Percentiles rank a stretch among this genome's conserved stretches.
These are phyloP conservation scores for Schizochytrium sp. DNA, from an alignment of 108 stramenopile species.

Conservation along the genomic window DNA sequence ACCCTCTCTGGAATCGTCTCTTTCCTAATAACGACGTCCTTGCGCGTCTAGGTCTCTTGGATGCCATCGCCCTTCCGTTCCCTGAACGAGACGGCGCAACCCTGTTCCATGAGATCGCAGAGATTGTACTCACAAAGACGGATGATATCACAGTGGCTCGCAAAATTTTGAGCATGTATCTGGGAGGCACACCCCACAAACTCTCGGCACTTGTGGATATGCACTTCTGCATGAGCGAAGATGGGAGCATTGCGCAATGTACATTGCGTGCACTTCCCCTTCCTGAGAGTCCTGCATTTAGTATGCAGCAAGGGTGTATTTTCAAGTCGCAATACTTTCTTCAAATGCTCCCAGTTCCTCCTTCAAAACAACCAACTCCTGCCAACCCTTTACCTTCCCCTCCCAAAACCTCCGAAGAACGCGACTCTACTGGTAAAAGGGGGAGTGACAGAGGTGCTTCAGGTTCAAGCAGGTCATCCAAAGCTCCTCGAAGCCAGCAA, in stretches of 20 bases:
- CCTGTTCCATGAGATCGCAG: not conserved
- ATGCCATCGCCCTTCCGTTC: constrained; percentile 20
- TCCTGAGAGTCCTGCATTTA: not conserved
- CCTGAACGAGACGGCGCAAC: not conserved
- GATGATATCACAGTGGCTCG: constrained; percentile 8
- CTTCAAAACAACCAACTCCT: not conserved
- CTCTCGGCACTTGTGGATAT: constrained; percentile 37
- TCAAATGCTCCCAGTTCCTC: not conserved
- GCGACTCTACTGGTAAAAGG: not conserved
- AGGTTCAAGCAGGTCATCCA: too few species aligned
- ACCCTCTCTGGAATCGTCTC: constrained; percentile 25
- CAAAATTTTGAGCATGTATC: constrained; percentile 33
- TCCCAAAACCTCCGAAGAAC: not conserved
- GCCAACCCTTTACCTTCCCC: not conserved
- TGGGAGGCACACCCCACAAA: constrained; percentile 22
- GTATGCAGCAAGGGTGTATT: constrained; percentile 6
- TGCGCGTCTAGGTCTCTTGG: not conserved
- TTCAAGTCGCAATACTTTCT: constrained; percentile 13
- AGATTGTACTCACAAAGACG: constrained; percentile 18
- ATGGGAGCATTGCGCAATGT: constrained; percentile 27
- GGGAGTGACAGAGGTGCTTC: too few species aligned
- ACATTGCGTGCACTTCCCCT: constrained; percentile 18
- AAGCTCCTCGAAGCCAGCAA: not conserved
- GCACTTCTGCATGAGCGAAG: constrained; percentile 31
- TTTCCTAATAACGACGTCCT: constrained; percentile 37